Percentiles rank a stretch among this genome's conserved stretches.
These are phyloP conservation scores for Leccinum incarnatum DNA, from an alignment of 768 basidiomycete genomes.

Conservation along the genomic window DNA sequence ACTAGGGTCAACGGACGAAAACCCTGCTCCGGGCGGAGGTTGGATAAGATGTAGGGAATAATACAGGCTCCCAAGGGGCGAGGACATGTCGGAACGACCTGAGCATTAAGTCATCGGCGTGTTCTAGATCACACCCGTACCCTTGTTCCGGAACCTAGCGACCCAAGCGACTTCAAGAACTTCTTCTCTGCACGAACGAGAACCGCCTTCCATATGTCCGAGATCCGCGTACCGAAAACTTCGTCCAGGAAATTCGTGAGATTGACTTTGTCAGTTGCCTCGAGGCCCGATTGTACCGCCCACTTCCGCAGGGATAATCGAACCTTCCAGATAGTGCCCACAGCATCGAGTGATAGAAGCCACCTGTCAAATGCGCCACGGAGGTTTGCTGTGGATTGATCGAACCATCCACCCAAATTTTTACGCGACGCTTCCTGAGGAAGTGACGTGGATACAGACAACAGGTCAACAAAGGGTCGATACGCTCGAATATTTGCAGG, in stretches of 20 bases:
- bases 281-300: conserved; percentile 44
- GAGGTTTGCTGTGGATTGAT: conserved; percentile 46
- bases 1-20: conserved; percentile 38
- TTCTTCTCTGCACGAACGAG: conserved; percentile 42
- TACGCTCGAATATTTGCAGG: conserved; percentile 70
- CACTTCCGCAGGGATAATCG: conserved; percentile 49
- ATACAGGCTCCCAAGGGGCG: conserved; percentile 56
- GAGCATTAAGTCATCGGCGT: conserved; percentile 4
- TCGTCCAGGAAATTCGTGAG: conserved; percentile 51
- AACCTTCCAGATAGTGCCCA: conserved; percentile 72
- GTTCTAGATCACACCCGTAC: conserved; percentile 12
- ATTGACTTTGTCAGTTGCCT: conserved; percentile 44
- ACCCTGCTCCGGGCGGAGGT: conserved; percentile 39
- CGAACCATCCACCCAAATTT: conserved; percentile 64
- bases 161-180: conserved; percentile 44
- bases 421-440: conserved; percentile 41
- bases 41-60: conserved; percentile 48
- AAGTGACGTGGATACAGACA: conserved; percentile 54
- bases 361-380: conserved; percentile 48
- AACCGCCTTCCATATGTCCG: conserved; percentile 55
- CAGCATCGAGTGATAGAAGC: conserved; percentile 56
- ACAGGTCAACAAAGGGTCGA: conserved; percentile 80
- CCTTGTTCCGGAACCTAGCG: conserved; percentile 17
- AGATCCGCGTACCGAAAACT: conserved; percentile 51
- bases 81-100: conserved; percentile 39